Evolutionary conservation across 139 green algal species (phyloP).

Genomic region (Nannochloris sp.): DNA sequence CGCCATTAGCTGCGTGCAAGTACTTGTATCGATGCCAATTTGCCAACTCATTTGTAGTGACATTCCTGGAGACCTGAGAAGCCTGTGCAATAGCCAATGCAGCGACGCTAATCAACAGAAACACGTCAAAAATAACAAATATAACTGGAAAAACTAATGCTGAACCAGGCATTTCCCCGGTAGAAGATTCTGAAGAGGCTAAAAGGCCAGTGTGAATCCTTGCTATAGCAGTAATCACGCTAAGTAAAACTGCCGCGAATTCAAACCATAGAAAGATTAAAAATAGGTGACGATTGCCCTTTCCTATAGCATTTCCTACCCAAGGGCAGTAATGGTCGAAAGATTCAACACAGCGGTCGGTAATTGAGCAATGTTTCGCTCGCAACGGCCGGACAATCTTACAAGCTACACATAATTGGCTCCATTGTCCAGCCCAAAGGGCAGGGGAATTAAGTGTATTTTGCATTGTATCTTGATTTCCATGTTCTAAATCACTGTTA

Average conservation of each 20-base stretch:
- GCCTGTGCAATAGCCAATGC: conserved; percentile 75
- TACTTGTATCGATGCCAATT: conserved; percentile 92
- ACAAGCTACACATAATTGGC: conserved; percentile 85
- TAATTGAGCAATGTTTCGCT: conserved; percentile 85
- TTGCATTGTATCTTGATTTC: background rate
- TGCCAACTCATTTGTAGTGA: conserved; percentile 95
- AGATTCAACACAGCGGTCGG: conserved; percentile 76
- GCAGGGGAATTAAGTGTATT: conserved; percentile 67
- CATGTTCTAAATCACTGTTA: background rate
- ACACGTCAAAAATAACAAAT: conserved; percentile 75
- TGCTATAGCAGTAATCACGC: conserved; percentile 35
- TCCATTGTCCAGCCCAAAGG: conserved; percentile 79
- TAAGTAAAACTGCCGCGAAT: conserved; percentile 56
- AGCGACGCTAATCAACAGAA: conserved; percentile 73
- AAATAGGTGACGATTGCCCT: conserved; percentile 78
- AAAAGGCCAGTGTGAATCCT: conserved; percentile 11
- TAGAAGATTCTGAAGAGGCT: background rate
- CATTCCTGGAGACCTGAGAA: conserved; percentile 68
- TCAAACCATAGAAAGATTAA: conserved; percentile 82
- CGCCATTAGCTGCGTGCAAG: conserved; percentile 51
- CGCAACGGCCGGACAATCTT: conserved; percentile 84
- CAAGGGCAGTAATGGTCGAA: conserved; percentile 99
- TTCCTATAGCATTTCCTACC: conserved; percentile 84
- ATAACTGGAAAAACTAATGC: conserved; percentile 23
- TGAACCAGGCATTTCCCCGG: background rate